phyloP scores from a whole-genome alignment of 352 stramenopile genomes.

The Globisporangium acanthophoron region DNA sequence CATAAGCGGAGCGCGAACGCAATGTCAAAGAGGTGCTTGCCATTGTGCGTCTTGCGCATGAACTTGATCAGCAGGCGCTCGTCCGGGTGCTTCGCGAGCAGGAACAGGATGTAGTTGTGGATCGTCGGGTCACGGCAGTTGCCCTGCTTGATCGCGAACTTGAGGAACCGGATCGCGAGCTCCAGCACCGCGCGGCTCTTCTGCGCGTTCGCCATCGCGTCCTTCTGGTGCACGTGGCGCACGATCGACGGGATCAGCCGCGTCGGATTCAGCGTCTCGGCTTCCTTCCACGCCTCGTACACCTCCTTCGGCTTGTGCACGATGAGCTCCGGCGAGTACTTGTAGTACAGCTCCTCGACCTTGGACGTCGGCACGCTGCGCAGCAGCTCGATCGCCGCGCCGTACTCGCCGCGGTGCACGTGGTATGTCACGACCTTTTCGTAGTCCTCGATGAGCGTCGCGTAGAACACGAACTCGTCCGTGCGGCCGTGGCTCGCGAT shows the following conservation, averaged over 20 bases:
- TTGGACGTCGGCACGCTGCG: constrained; percentile 86
- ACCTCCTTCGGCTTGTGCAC: constrained; percentile 88
- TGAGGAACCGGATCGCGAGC: constrained; percentile 90
- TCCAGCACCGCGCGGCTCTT: constrained; percentile 77
- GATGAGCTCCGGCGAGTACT: constrained; percentile 92
- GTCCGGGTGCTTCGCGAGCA: constrained; percentile 88
- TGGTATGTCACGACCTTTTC: constrained; percentile 93
- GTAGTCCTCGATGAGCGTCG: constrained; percentile 91
- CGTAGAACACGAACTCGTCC: constrained; percentile 91
- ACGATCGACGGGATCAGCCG: constrained; percentile 92
- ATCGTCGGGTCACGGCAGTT: constrained; percentile 86
- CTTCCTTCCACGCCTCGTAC: constrained; percentile 90
- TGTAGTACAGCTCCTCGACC: constrained; percentile 93
- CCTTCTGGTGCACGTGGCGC: constrained; percentile 84
- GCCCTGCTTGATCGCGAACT: constrained; percentile 90
- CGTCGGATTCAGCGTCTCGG: constrained; percentile 85
- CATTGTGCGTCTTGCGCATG: constrained; percentile 84
- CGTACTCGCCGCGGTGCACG: constrained; percentile 87
- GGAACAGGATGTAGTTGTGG: constrained; percentile 90
- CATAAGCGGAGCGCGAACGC: constrained; percentile 90
- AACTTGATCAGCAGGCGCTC: constrained; percentile 89
- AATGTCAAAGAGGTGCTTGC: constrained; percentile 88
- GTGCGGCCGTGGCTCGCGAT: constrained; percentile 90
- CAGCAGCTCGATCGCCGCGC: constrained; percentile 85
- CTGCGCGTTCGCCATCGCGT: constrained; percentile 25